These are phyloP conservation scores for Fusarium udum DNA, from an alignment of 2,329 filamentous ascomycete genomes.

Conservation along the genomic window DNA sequence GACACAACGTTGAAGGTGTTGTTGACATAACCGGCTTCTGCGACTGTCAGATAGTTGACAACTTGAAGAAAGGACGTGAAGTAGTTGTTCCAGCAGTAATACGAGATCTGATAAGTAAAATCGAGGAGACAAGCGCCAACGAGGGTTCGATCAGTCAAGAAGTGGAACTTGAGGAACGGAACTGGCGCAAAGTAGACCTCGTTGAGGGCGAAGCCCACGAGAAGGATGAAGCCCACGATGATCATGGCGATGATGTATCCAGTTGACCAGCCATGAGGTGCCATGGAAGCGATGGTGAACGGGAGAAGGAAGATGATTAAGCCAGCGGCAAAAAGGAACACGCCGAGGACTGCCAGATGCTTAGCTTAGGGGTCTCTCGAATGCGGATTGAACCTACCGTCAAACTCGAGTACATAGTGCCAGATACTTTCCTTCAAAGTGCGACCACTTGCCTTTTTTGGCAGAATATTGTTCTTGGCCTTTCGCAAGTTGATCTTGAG, in stretches of 20 bases:
- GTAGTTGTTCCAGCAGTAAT: conserved; percentile 64
- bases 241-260: conserved; percentile 68
- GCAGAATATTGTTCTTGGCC: conserved; percentile 59
- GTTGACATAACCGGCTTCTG: conserved; percentile 57
- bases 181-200: conserved; percentile 65
- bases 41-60: conserved; percentile 54
- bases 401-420: conserved; percentile 67
- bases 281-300: conserved; percentile 63
- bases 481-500: conserved; percentile 64
- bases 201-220: conserved; percentile 64
- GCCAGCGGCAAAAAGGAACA: conserved; percentile 65
- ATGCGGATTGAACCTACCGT: conserved; percentile 47
- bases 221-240: conserved; percentile 66
- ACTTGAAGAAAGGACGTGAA: conserved; percentile 66
- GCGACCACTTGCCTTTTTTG: conserved; percentile 52
- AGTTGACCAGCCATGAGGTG: conserved; percentile 61
- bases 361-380: neutral
- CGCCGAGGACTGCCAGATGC: conserved; percentile 50
- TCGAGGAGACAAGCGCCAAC: conserved; percentile 59
- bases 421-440: conserved; percentile 57
- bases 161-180: conserved; percentile 63
- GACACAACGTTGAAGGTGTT: conserved; percentile 63
- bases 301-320: conserved; percentile 71
- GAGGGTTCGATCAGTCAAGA: conserved; percentile 62
- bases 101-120: conserved; percentile 57